These are phyloP conservation scores for Tetradesmus lagerheimii DNA, from an alignment of 139 green algal genomes.

Conservation along the genomic window DNA sequence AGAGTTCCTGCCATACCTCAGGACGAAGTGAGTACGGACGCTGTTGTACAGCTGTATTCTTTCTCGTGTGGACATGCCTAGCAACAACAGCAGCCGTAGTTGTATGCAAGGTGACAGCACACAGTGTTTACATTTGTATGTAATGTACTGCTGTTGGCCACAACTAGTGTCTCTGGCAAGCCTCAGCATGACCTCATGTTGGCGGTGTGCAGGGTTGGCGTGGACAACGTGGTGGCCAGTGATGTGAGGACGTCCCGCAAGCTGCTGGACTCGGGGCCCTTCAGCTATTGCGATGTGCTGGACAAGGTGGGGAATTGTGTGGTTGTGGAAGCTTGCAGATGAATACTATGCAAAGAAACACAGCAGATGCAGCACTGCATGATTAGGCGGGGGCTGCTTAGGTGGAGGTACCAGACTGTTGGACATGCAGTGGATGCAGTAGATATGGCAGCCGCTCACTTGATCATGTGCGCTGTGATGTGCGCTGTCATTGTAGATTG, in stretches of 20 bases:
- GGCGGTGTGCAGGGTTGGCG: constrained; percentile 41
- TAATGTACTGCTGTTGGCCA: background rate
- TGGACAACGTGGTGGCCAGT: constrained; percentile 53
- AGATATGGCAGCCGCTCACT: too few relatives aligned
- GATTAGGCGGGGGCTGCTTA: too few relatives aligned
- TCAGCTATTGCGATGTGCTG: constrained; percentile 43
- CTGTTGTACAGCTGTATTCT: background rate
- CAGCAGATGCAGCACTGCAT: too few relatives aligned
- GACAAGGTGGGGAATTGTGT: background rate
- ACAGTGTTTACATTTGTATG: background rate
- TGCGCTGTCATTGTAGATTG: background rate
- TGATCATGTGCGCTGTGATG: too few relatives aligned
- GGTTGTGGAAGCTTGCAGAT: too few relatives aligned
- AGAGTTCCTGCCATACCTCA: background rate
- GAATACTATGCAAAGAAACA: too few relatives aligned
- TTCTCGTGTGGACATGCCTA: too few relatives aligned
- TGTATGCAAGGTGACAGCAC: background rate
- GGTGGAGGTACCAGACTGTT: too few relatives aligned
- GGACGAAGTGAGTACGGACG: constrained; percentile 10
- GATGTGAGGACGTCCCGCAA: constrained; percentile 52
- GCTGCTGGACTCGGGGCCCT: constrained; percentile 48
- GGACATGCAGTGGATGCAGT: too few relatives aligned
- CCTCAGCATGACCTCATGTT: background rate
- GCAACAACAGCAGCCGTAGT: background rate
- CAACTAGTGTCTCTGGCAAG: background rate